Evolutionary conservation across 495 filamentous ascomycete species (phyloP).

Genomic region (Penicillium robsamsonii): DNA sequence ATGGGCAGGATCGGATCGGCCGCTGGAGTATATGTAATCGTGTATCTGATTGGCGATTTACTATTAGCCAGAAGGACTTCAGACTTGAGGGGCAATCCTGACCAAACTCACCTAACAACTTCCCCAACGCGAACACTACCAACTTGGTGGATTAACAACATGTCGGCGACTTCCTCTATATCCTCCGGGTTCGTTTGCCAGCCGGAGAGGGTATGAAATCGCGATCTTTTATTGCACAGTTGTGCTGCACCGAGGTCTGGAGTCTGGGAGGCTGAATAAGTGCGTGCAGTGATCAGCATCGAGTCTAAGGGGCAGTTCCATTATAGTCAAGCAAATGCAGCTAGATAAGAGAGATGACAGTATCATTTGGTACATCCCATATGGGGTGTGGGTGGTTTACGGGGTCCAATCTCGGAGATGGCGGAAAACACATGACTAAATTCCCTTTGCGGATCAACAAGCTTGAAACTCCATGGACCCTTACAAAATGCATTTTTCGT

Average conservation of each 20-base stretch:
- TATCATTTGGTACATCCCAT: neutral
- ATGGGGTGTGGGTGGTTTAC: neutral
- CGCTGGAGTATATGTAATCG: constrained; percentile 88
- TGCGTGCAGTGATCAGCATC: constrained; percentile 52
- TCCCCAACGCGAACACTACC: constrained; percentile 92
- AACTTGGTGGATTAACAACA: constrained; percentile 86
- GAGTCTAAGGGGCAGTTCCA: constrained; percentile 26
- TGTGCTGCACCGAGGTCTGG: constrained; percentile 32
- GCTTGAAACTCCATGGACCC: too few species aligned
- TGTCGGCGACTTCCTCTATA: constrained; percentile 40
- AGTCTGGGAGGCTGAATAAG: constrained; percentile 47
- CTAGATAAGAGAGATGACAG: neutral
- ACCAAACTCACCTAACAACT: constrained; percentile 62
- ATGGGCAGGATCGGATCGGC: constrained; percentile 82
- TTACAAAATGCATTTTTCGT: too few species aligned
- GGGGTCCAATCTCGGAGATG: neutral
- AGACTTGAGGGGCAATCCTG: neutral
- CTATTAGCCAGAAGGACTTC: neutral
- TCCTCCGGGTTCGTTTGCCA: constrained; percentile 34
- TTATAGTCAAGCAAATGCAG: constrained; percentile 8
- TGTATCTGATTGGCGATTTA: constrained; percentile 57
- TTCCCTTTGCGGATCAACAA: neutral
- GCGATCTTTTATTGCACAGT: constrained; percentile 21
- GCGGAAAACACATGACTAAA: constrained; percentile 7
- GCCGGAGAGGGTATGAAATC: constrained; percentile 39